phyloP scores from a whole-genome alignment of 345 rosid species.

The Eucalyptus victrix region DNA sequence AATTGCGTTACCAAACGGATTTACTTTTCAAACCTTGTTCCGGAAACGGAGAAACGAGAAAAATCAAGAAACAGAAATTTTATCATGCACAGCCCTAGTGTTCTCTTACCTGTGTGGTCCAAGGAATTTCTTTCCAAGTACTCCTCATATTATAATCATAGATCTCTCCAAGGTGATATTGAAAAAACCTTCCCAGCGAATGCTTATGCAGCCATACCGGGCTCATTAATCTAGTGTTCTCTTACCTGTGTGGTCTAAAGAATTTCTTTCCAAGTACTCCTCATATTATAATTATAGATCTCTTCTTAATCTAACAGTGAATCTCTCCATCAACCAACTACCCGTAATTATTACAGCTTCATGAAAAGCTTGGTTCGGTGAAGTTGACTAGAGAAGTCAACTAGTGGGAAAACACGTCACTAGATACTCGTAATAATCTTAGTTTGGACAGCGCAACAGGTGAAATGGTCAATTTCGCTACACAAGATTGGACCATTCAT shows the following conservation, averaged over 20 bases:
- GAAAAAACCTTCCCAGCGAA: neutral
- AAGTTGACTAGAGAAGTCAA: neutral
- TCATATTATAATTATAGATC: no score
- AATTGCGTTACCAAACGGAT: no score
- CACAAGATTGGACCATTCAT: neutral
- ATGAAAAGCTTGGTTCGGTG: neutral
- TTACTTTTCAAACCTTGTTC: no score
- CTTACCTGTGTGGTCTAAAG: no score
- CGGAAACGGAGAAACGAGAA: no score
- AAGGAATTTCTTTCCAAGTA: no score
- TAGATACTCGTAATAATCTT: neutral
- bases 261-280: no score
- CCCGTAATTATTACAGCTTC: neutral
- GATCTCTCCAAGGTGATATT: neutral
- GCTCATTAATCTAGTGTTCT: no score
- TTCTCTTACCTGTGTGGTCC: neutral
- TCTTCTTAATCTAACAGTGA: neutral
- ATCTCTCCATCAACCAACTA: neutral
- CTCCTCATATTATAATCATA: no score
- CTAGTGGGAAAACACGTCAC: accelerated
- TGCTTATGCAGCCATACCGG: neutral
- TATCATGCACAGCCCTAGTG: no score
- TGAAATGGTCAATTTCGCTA: neutral
- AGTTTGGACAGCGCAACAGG: neutral
- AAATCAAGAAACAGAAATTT: no score